Evolutionary conservation across 768 basidiomycete genomes (phyloP), one percentile per base, ranked within the genome.

Genomic region (Grammothele lineata): DNA sequence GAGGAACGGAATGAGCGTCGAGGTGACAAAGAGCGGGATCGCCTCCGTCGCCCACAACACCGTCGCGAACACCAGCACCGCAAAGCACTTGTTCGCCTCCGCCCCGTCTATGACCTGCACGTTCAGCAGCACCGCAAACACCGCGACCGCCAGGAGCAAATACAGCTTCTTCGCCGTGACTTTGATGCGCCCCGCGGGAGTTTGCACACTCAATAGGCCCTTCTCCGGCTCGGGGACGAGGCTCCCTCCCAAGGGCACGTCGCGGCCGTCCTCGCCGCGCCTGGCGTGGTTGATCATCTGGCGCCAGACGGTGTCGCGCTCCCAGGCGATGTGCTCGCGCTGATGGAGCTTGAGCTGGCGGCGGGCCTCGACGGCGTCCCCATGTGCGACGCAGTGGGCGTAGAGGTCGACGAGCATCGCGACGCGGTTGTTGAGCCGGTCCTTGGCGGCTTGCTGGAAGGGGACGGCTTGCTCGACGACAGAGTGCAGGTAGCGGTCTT

Each of bases 11-110:
- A 98, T 84, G 40, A 87, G 73, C 55, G 87, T 83, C 2, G 93
- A 95, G 0, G 96, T 99, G n/a, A 95, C 92, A 61, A 98, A 99
- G 6, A 98, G 76, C 2, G 96, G 93, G 49, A 98, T 93, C 19
- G 94, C 92, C 82, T 99, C 96, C 4, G 92, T 87, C 17, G 95
- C 95, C 96, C 96, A 98, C 45, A 98, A 69, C 18, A 97, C 75
- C 5, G 94, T 96, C 55, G 90, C 89, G 56, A 98, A 90, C 2
- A 83, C 71, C 38, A 99, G 70, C 54, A 98, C 80, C 0, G 92
- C 94, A 53, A 96, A 81, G 59, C 94, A 97, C 41, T 85, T 84
- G 60, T 90, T 94, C 34, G 92, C 90, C 63, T 87, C 83, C 21
- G 63, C 67, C 17, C 76, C 73, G 12, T 83, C 75, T 34, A 93